Evolutionary conservation across 805 yeast genomes (phyloP).

Genomic region (Candida odintsovae): DNA sequence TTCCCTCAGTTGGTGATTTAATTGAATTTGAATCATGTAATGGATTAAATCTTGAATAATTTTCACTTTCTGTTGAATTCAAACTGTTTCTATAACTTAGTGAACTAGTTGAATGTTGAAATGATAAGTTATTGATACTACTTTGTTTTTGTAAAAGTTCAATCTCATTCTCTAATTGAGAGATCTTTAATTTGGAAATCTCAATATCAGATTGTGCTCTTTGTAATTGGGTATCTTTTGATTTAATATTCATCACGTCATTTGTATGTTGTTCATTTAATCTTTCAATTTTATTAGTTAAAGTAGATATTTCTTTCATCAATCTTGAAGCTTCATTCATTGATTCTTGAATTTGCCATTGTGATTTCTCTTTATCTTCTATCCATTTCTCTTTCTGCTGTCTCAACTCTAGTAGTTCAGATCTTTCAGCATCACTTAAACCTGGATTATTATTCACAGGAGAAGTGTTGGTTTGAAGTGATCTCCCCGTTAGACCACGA

Average conservation of each 20-base stretch:
- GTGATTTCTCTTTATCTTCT: constrained; percentile 26
- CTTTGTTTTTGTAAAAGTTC: constrained; percentile 30
- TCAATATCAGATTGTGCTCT: constrained; percentile 60
- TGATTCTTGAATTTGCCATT: constrained; percentile 24
- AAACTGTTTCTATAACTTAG: background rate
- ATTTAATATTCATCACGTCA: constrained; percentile 46
- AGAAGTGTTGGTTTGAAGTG: constrained; percentile 24
- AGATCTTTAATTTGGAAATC: constrained; percentile 43
- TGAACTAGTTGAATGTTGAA: constrained; percentile 4
- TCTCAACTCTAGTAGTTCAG: constrained; percentile 46
- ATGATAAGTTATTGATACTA: background rate
- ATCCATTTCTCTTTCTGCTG: constrained; percentile 41
- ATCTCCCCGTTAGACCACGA: constrained; percentile 38
- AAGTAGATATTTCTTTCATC: constrained; percentile 22
- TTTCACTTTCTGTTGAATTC: background rate
- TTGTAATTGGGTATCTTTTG: constrained; percentile 63
- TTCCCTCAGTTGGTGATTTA: constrained; percentile 13
- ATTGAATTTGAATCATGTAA: constrained; percentile 5
- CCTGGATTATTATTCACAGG: background rate
- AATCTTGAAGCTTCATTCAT: constrained; percentile 23
- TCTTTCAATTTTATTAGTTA: constrained; percentile 29
- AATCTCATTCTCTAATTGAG: constrained; percentile 47
- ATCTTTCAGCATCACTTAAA: constrained; percentile 21
- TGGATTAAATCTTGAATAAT: constrained; percentile 1
- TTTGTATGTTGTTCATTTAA: constrained; percentile 46